These are phyloP conservation scores for Ustilago bromivora DNA, from an alignment of 1,284 basidiomycete genomes.

Conservation along the genomic window DNA sequence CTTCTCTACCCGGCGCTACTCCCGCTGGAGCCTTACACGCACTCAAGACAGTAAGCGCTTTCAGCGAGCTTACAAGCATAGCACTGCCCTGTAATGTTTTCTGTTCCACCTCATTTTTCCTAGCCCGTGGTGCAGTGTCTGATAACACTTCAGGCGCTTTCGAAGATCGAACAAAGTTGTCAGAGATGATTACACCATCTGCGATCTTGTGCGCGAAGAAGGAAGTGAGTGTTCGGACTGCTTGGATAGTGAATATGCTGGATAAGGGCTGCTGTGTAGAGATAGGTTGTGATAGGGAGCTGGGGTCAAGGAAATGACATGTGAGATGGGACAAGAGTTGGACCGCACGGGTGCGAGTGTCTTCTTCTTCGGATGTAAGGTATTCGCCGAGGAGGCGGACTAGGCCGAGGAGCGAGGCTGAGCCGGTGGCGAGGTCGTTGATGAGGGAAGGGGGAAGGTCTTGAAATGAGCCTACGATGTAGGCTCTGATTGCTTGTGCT, in stretches of 20 bases:
- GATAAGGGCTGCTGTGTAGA: conserved; percentile 72
- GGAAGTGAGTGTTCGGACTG: conserved; percentile 77
- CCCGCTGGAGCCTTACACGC: conserved; percentile 29
- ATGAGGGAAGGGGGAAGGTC: conserved; percentile 53
- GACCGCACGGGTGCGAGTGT: conserved; percentile 81
- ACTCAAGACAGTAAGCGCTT: conserved; percentile 77
- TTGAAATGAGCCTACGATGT: conserved; percentile 51
- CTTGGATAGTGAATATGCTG: conserved; percentile 81
- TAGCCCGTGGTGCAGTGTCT: conserved; percentile 49
- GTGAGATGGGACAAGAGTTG: conserved; percentile 56
- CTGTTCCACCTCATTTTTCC: conserved; percentile 47
- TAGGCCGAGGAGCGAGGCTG: conserved; percentile 76
- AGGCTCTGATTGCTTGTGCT: conserved; percentile 51
- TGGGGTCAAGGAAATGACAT: conserved; percentile 43
- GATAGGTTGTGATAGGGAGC: not conserved
- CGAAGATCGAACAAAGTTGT: conserved; percentile 40
- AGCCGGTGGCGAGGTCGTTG: conserved; percentile 39
- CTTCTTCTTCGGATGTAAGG: conserved; percentile 85
- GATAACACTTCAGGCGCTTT: conserved; percentile 59
- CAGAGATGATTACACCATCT: conserved; percentile 75
- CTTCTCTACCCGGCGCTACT: conserved; percentile 1
- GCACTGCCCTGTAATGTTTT: conserved; percentile 56
- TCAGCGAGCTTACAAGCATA: conserved; percentile 72
- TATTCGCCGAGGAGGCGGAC: conserved; percentile 88
- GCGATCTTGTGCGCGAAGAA: conserved; percentile 90